Percentiles rank a stretch among this genome's conserved stretches.
phyloP scores from a whole-genome alignment of 306 rosid genomes.

The Ochetophila trinervis region DNA sequence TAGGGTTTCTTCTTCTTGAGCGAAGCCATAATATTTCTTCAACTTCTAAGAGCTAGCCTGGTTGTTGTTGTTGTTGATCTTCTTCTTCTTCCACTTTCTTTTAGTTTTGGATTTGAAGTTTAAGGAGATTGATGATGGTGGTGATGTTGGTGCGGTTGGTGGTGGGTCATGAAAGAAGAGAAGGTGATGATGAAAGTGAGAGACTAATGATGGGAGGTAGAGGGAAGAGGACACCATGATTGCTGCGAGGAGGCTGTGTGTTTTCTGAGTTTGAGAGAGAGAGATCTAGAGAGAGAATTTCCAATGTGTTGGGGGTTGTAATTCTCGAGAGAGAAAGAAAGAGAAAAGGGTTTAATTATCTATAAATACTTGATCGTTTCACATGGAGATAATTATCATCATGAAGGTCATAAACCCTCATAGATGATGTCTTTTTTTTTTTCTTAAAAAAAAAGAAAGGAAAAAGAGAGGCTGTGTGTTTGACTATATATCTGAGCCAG shows the following conservation, averaged over 20 bases:
- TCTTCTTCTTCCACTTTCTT: constrained; percentile 42
- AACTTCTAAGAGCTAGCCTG: constrained; percentile 42
- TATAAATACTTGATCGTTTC: constrained; percentile 20
- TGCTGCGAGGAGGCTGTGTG: constrained; percentile 33
- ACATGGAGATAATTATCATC: constrained; percentile 32
- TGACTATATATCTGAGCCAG: not conserved
- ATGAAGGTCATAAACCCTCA: constrained; percentile 30
- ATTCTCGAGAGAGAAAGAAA: not conserved
- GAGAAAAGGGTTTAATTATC: not conserved
- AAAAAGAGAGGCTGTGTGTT: not conserved
- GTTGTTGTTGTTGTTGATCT: too few relatives aligned
- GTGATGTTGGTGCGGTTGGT: constrained; percentile 40
- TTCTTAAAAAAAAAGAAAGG: constrained; percentile 11
- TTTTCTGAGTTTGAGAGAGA: constrained; percentile 27
- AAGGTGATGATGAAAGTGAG: constrained; percentile 59
- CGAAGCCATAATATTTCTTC: constrained; percentile 37
- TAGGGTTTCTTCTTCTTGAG: constrained; percentile 84
- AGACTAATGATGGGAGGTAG: constrained; percentile 59
- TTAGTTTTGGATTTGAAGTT: constrained; percentile 21
- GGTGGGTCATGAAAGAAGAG: constrained; percentile 41
- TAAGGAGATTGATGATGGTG: not conserved
- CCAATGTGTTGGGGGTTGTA: constrained; percentile 15
- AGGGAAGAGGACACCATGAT: constrained; percentile 68
- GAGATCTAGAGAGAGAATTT: constrained; percentile 29
- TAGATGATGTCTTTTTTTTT: constrained; percentile 20